Percentiles rank a stretch among this genome's conserved stretches.
These are phyloP conservation scores for Penicillium psychrofluorescens DNA, from an alignment of 495 filamentous ascomycete species.

Conservation along the genomic window DNA sequence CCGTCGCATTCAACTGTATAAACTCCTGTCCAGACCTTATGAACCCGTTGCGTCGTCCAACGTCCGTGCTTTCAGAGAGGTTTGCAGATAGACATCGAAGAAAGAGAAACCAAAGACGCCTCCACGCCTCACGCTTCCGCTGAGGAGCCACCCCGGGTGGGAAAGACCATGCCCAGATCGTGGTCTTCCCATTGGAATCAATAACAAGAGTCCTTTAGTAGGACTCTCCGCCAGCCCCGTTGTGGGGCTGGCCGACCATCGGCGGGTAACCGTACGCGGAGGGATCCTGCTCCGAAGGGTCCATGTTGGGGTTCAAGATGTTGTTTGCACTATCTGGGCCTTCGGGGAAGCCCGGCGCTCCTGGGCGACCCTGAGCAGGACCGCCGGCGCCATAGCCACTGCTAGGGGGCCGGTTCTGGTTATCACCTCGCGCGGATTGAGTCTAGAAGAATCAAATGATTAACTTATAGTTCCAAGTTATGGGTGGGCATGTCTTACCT, in stretches of 20 bases:
- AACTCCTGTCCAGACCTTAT: no score
- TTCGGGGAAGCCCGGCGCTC: slow-evolving; percentile 45
- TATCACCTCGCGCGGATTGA: slow-evolving; percentile 70
- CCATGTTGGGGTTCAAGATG: slow-evolving; percentile 53
- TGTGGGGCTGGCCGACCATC: slow-evolving; percentile 57
- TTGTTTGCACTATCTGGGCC: slow-evolving; percentile 49
- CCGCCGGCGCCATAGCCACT: slow-evolving; percentile 57
- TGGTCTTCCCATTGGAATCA: neutral
- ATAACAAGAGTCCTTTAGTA: slow-evolving; percentile 23
- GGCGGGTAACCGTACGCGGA: slow-evolving; percentile 56
- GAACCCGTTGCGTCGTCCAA: neutral
- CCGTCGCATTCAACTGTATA: no score
- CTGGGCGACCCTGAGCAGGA: slow-evolving; percentile 34
- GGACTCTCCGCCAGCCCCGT: slow-evolving; percentile 54
- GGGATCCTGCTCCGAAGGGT: slow-evolving; percentile 51
- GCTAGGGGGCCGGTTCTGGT: slow-evolving; percentile 61
- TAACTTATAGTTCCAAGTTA: neutral
- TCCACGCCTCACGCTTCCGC: slow-evolving; percentile 7
- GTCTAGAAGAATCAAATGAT: slow-evolving; percentile 41
- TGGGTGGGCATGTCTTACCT: slow-evolving; percentile 58
- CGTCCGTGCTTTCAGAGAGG: neutral
- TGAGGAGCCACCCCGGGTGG: no score
- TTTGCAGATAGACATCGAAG: neutral
- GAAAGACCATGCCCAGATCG: no score
- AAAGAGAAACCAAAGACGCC: slow-evolving; percentile 11